A percentile compares a stretch with the other conserved stretches of the same genome.
These are phyloP conservation scores for Penicillium paneum DNA, from an alignment of 2,329 filamentous ascomycete species.

Conservation along the genomic window DNA sequence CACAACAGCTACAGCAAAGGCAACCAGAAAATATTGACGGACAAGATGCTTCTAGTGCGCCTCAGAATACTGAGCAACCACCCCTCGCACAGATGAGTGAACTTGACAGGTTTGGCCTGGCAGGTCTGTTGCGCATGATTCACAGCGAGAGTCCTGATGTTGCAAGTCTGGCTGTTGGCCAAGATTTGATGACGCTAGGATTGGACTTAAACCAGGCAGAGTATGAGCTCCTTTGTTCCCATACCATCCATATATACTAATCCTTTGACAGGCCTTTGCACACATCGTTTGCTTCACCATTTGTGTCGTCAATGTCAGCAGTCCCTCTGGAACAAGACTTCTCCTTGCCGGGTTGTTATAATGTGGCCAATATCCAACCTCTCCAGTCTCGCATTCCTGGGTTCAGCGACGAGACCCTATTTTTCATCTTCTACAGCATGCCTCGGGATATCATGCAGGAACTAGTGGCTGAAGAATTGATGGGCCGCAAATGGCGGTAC, in stretches of 20 bases:
- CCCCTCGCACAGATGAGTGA: slow-evolving; percentile 58
- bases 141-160: slow-evolving; percentile 53
- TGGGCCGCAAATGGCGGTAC: slow-evolving; percentile 52
- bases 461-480: slow-evolving; percentile 61
- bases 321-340: slow-evolving; percentile 63
- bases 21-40: slow-evolving; percentile 37
- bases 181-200: slow-evolving; percentile 62
- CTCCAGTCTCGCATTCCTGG: slow-evolving; percentile 57
- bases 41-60: slow-evolving; percentile 34
- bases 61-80: slow-evolving; percentile 38
- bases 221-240: slow-evolving; percentile 39
- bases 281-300: slow-evolving; percentile 62
- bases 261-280: slow-evolving; percentile 52
- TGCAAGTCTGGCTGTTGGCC: slow-evolving; percentile 57
- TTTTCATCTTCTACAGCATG: slow-evolving; percentile 68
- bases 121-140: slow-evolving; percentile 58
- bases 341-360: slow-evolving; percentile 61
- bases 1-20: slow-evolving; percentile 35
- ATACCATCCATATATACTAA: slow-evolving; percentile 16
- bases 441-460: slow-evolving; percentile 65
- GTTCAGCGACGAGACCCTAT: slow-evolving; percentile 63
- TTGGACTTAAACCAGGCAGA: slow-evolving; percentile 62
- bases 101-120: slow-evolving; percentile 58
- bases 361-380: slow-evolving; percentile 63
- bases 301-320: slow-evolving; percentile 55